Base-by-base conservation (phyloP, 176 grass and related monocot genomes). In the Musa beccarii region DNA sequence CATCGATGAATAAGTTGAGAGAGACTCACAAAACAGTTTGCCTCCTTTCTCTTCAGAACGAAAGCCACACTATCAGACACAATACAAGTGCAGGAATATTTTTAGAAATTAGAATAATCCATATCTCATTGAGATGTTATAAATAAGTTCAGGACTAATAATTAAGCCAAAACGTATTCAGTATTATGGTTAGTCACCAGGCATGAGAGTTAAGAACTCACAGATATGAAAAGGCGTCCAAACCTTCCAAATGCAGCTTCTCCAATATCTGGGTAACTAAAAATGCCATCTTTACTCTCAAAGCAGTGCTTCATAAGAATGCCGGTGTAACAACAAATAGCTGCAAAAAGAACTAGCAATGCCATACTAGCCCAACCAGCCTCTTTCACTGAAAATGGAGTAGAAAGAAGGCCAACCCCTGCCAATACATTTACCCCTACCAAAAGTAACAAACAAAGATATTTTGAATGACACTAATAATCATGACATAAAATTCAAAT, bases 231-330 rank as follows among this genome's bases (percentile, higher is more conserved):
- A 54, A 98, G 68, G 15, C 88, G 88, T 3, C 94, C 94, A 67
- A 91, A 84, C 85, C 75, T 85, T 53, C 90, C 94, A 76, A 98
- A 98, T 52, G 90, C 94, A 84, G 90, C 90, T 85, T 98, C 90
- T 11, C 90, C 94, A 53, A 98, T 98, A 84, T 98, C 90, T 81
- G 94, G 94, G 78, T 98, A 98, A 52, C 79, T 91, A 59, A 76
- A 82, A 87, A 98, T 86, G 9, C 88, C 90, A 54, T 89, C 94
- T 87, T 98, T 98, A 78, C 80, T 91, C 80, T 98, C 94, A 10
- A 98, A 91, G 78, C 94, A 93, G 24, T 89, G 53, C 70, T 87
- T 98, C 80, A 91, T 62, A 83, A 98, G 86, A 80, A 85, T 71
- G 73, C 90, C 86, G 52, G 94, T 98, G 69, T 98, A 98, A 82